Percentiles rank a stretch among this genome's conserved stretches.
Evolutionary conservation across 2,329 filamentous ascomycete species (phyloP).

Genomic region (Claviceps lovelessii): DNA sequence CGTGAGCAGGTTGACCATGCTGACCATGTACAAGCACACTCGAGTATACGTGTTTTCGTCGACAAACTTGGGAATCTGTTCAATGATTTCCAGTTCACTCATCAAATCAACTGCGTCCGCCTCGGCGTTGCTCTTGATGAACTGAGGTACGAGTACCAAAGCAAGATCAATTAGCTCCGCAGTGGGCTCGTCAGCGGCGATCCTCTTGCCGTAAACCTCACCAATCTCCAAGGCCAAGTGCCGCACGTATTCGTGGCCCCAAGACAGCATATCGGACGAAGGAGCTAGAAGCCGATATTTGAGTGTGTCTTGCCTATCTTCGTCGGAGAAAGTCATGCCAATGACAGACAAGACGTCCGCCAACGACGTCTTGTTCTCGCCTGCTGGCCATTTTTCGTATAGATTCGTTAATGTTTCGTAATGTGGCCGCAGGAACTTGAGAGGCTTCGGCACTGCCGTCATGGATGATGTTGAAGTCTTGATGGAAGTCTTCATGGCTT

Average conservation of each 20-base stretch:
- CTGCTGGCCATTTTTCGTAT: slow-evolving; percentile 77
- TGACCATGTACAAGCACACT: slow-evolving; percentile 96
- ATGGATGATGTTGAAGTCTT: slow-evolving; percentile 99
- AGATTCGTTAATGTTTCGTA: slow-evolving; percentile 79
- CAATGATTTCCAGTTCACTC: slow-evolving; percentile 95
- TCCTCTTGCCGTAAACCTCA: slow-evolving; percentile 77
- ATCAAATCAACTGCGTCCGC: slow-evolving; percentile 94
- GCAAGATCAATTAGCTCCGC: slow-evolving; percentile 78
- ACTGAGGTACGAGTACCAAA: slow-evolving; percentile 75
- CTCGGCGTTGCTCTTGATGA: slow-evolving; percentile 93
- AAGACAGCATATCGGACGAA: slow-evolving; percentile 83
- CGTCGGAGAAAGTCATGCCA: slow-evolving; percentile 97
- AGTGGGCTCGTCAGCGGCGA: slow-evolving; percentile 71
- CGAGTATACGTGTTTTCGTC: slow-evolving; percentile 88
- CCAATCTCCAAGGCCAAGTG: slow-evolving; percentile 93
- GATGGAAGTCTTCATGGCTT: slow-evolving; percentile 96
- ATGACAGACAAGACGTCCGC: slow-evolving; percentile 95
- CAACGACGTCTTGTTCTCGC: slow-evolving; percentile 74
- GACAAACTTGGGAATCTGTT: slow-evolving; percentile 73
- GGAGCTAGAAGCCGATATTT: slow-evolving; percentile 88
- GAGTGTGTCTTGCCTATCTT: slow-evolving; percentile 87
- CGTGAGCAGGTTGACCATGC: slow-evolving; percentile 94
- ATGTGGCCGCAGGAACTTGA: slow-evolving; percentile 95
- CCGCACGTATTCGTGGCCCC: slow-evolving; percentile 96
- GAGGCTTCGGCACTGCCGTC: slow-evolving; percentile 95